Percentiles rank a stretch among this genome's conserved stretches.
These are phyloP conservation scores for Dioscorea cayenensis DNA, from an alignment of 116 monocot genomes.

Conservation along the genomic window DNA sequence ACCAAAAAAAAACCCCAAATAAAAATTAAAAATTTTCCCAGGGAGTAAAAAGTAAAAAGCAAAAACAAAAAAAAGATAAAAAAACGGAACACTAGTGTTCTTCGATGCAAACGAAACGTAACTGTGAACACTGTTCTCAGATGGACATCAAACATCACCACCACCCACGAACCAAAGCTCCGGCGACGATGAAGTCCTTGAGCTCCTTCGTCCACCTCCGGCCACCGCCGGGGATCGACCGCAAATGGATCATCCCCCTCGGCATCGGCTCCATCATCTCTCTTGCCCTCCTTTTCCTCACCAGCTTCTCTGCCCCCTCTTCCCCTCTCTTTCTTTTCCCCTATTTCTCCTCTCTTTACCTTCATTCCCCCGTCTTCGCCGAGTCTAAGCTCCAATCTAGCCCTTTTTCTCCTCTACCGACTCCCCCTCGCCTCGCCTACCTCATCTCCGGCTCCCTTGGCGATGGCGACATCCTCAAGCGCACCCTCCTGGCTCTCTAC, in stretches of 20 bases:
- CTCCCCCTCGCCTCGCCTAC: conserved; percentile 51
- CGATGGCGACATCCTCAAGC: conserved; percentile 31
- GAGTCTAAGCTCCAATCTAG: conserved; percentile 43
- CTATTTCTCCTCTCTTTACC: conserved; percentile 5
- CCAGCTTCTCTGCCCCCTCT: conserved; percentile 19
- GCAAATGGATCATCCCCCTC: conserved; percentile 43
- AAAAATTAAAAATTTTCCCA: too few relatives aligned
- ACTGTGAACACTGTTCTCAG: neutral
- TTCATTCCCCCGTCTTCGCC: conserved; percentile 27
- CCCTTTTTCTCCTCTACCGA: neutral
- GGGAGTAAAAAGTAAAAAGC: too few relatives aligned
- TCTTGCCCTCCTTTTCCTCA: conserved; percentile 29
- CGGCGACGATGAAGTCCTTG: neutral
- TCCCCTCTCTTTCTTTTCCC: conserved; percentile 3
- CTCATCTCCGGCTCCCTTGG: conserved; percentile 67
- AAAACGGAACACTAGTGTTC: too few relatives aligned
- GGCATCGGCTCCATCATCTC: conserved; percentile 24
- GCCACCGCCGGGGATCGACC: conserved; percentile 2
- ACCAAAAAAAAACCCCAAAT: too few relatives aligned
- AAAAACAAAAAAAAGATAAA: too few relatives aligned
- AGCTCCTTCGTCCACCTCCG: neutral
- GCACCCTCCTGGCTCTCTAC: conserved; percentile 54
- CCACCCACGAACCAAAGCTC: too few relatives aligned
- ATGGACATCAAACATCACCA: neutral
- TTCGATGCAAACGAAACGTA: too few relatives aligned